Evolutionary conservation across 192 early-diverging fungal genomes (phyloP).

Genomic region (Linnemannia zychae): DNA sequence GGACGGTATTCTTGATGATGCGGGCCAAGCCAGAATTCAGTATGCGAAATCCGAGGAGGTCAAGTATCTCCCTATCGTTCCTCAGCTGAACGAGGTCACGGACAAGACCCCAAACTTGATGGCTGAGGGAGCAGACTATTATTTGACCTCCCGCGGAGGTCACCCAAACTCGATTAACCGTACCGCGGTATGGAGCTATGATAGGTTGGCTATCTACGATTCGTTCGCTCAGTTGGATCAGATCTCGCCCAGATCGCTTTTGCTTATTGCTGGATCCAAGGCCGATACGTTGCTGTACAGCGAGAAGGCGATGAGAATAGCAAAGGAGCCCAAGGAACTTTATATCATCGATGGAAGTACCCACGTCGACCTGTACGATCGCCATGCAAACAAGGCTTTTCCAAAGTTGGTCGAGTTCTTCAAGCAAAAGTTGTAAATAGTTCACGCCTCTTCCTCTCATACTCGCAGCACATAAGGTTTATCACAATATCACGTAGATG

Average conservation of each 20-base stretch:
- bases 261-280: conserved; percentile 41
- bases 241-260: conserved; percentile 31
- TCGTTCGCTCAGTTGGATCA: conserved; percentile 15
- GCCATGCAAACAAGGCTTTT: not conserved
- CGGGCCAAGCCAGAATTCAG: conserved; percentile 22
- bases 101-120: conserved; percentile 13
- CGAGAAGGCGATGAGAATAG: conserved; percentile 8
- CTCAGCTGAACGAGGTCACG: conserved; percentile 15
- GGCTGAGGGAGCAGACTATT: conserved; percentile 39
- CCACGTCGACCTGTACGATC: conserved; percentile 46
- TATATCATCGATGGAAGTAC: conserved; percentile 33
- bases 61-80: conserved; percentile 17
- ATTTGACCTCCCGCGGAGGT: conserved; percentile 34
- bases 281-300: conserved; percentile 47
- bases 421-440: conserved; percentile 43
- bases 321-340: conserved; percentile 39
- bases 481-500: too few species aligned
- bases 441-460: too few species aligned
- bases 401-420: conserved; percentile 30
- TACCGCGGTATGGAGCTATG: conserved; percentile 28
- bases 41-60: conserved; percentile 23
- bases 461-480: too few species aligned
- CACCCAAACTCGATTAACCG: conserved; percentile 28
- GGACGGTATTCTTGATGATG: conserved; percentile 16
- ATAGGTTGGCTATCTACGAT: conserved; percentile 16